These are phyloP conservation scores for Wickerhamomyces strasburgensis DNA, from an alignment of 805 yeast genomes.

Conservation along the genomic window DNA sequence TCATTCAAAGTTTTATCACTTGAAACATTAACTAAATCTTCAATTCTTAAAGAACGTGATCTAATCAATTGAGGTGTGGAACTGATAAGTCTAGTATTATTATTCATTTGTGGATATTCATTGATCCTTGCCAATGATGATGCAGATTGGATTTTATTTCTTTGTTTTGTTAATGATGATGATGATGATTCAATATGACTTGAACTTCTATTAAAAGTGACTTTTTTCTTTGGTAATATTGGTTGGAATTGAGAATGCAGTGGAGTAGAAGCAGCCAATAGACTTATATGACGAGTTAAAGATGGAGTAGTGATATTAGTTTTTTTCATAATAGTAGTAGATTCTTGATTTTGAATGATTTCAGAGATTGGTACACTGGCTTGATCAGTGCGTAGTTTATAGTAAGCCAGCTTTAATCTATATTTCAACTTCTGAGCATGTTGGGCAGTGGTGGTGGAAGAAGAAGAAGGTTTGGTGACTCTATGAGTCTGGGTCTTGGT, in stretches of 20 bases:
- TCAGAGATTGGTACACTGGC: conserved; percentile 29
- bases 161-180: not conserved
- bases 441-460: conserved; percentile 1
- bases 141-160: conserved; percentile 3
- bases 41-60: conserved; percentile 14
- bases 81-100: not conserved
- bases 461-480: not conserved
- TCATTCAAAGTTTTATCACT: conserved; percentile 7
- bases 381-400: conserved; percentile 47
- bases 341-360: conserved; percentile 20
- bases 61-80: conserved; percentile 2
- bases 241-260: conserved; percentile 7
- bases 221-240: conserved; percentile 16
- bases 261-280: conserved; percentile 33
- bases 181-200: conserved; percentile 7
- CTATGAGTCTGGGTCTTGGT: conserved; percentile 1
- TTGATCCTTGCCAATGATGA: conserved; percentile 8
- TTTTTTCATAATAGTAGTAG: conserved; percentile 1
- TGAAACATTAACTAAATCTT: conserved; percentile 12
- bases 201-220: conserved; percentile 14
- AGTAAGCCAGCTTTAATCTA: conserved; percentile 47
- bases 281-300: conserved; percentile 26
- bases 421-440: conserved; percentile 39
- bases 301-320: conserved; percentile 18
- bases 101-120: conserved; percentile 5